Evolutionary conservation across 192 early-diverging fungal genomes (phyloP), one percentile per base, ranked within the genome.

Genomic region (Mortierella antarctica): DNA sequence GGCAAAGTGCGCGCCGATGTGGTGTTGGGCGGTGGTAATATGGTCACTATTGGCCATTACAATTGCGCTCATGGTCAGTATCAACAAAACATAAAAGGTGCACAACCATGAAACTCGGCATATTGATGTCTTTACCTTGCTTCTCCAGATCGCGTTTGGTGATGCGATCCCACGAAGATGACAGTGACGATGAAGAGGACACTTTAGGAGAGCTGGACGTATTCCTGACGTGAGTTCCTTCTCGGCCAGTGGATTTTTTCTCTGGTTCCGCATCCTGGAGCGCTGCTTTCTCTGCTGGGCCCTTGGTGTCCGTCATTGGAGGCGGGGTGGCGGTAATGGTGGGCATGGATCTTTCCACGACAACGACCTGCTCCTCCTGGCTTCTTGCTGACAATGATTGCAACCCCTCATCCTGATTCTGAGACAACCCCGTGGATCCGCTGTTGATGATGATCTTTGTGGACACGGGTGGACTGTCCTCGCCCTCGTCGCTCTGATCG

Each of bases 161-260:
- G 57, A 78, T 65, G 14, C 50, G 67, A 2, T 78, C 74, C 74
- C 74, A 78, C 11, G 74, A 70, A 7, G 74, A 78, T 23, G 74
- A 78, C 42, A 78, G 44, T 8, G 74, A 78, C 8, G 74, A 78
- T 3, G 67, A 63, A 15, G 55, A 44, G 5, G 74, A 78, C 11
- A 31, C 31, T 31, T 31, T 31, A 31, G 31, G 31, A 31, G 31
- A 31, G 31, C 3, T 31, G 31, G 31, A 31, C 31, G 31, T 2
- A 3, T 3, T 31, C 31, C 1, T 31, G 31, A 31, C 31, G 31
- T 31, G 31, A 31, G 31, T 31, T 31, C 31, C 31, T 31, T 31
- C 31, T 31, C 3, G 31, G 31, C 31, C 31, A 31, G 31, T 31
- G 31, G 31, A 31, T 31, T 31, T 31, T 31, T 31, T 31, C 31